phyloP scores from a whole-genome alignment of 352 stramenopile species.

The Thalassiosira livingstoniorum region DNA sequence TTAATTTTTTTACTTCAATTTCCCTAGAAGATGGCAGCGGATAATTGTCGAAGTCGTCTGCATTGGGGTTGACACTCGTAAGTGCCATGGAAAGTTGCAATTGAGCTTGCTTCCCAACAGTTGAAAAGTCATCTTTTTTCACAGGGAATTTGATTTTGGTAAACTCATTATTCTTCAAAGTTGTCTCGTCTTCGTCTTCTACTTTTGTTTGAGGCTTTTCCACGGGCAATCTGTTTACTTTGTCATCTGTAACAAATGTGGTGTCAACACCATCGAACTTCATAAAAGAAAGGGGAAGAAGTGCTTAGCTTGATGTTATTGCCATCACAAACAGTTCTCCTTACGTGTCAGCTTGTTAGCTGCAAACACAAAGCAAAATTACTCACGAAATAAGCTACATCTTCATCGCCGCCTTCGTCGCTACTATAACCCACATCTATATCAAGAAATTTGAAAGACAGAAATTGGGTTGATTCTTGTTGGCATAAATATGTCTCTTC shows the following conservation, averaged over 20 bases:
- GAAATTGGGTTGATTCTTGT: slow-evolving; percentile 76
- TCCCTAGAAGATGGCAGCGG: slow-evolving; percentile 73
- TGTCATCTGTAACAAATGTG: slow-evolving; percentile 63
- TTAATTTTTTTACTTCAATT: slow-evolving; percentile 51
- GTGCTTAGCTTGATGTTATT: no score
- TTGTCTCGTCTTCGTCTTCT: slow-evolving; percentile 26
- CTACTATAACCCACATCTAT: slow-evolving; percentile 85
- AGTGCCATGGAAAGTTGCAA: slow-evolving; percentile 72
- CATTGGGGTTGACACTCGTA: slow-evolving; percentile 65
- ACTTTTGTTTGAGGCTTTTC: slow-evolving; percentile 18
- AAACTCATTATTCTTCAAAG: slow-evolving; percentile 43
- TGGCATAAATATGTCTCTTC: slow-evolving; percentile 58
- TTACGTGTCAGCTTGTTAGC: not conserved
- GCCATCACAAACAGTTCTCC: not conserved
- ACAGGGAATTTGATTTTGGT: slow-evolving; percentile 61
- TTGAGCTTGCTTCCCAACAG: slow-evolving; percentile 73
- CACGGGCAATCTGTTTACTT: slow-evolving; percentile 27
- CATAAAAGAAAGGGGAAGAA: not conserved
- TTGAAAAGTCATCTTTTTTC: slow-evolving; percentile 83
- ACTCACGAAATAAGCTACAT: slow-evolving; percentile 80
- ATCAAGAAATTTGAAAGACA: slow-evolving; percentile 78
- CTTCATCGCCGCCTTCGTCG: slow-evolving; percentile 86
- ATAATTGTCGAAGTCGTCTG: slow-evolving; percentile 81
- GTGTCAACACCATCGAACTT: slow-evolving; percentile 83
- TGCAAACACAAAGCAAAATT: slow-evolving; percentile 5